Evolutionary conservation across 192 early-diverging fungal species (phyloP).

Genomic region (Mortierella alpina): DNA sequence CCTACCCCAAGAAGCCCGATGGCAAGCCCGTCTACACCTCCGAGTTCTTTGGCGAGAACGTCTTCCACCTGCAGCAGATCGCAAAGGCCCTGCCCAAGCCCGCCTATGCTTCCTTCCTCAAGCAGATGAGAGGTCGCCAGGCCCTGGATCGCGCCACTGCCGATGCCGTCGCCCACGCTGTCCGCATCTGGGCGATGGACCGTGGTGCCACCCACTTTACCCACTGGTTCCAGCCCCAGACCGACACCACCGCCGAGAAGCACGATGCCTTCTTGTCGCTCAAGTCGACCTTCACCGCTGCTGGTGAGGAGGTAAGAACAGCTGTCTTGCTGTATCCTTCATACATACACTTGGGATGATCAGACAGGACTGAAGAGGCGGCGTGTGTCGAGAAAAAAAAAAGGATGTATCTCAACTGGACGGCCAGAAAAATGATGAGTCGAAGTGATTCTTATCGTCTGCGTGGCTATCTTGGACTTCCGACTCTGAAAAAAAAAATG

Average conservation of each 20-base stretch:
- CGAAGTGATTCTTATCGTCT: too few relatives aligned
- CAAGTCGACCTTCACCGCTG: constrained; percentile 81
- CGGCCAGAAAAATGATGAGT: too few relatives aligned
- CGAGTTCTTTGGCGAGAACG: constrained; percentile 93
- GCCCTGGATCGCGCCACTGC: constrained; percentile 93
- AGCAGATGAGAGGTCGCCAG: constrained; percentile 93
- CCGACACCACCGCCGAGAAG: constrained; percentile 98
- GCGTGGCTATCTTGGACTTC: too few relatives aligned
- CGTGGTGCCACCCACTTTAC: constrained; percentile 98
- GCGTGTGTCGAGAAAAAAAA: too few relatives aligned
- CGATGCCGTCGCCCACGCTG: constrained; percentile 99
- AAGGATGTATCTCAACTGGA: too few relatives aligned
- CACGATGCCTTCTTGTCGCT: constrained; percentile 98
- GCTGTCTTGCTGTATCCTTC: background rate
- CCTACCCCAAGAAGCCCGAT: constrained; percentile 77
- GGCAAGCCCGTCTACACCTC: constrained; percentile 83
- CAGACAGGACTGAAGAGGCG: too few relatives aligned
- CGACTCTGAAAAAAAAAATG: too few relatives aligned
- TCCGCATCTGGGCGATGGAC: constrained; percentile 97
- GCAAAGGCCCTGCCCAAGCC: constrained; percentile 94
- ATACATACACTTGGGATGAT: too few relatives aligned
- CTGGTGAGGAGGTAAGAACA: constrained; percentile 83
- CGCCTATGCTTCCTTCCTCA: constrained; percentile 90
- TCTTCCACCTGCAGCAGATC: constrained; percentile 94
- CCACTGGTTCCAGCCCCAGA: constrained; percentile 99